phyloP scores from a whole-genome alignment of 1,284 basidiomycete species.

The Malassezia furfur region DNA sequence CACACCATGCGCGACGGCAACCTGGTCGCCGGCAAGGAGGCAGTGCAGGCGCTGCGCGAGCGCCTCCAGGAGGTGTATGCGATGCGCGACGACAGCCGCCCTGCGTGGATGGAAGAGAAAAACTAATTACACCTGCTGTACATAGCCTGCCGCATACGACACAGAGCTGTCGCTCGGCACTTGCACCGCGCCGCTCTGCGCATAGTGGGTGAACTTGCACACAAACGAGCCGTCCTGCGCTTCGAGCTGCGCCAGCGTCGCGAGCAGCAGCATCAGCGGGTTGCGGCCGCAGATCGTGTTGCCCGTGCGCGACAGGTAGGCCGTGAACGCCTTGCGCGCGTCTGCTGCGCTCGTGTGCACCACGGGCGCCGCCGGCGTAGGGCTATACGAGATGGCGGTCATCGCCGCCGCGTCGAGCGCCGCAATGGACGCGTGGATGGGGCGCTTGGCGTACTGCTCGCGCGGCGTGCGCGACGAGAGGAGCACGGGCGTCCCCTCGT shows the following conservation, averaged over 20 bases:
- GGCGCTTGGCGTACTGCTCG: slow-evolving; percentile 6
- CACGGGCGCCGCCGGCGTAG: slow-evolving; percentile 46
- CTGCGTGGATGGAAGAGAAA: slow-evolving; percentile 2
- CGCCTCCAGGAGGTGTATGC: not conserved
- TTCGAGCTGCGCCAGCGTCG: slow-evolving; percentile 62
- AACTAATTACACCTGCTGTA: slow-evolving; percentile 38
- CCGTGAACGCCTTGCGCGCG: slow-evolving; percentile 46
- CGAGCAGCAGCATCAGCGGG: slow-evolving; percentile 83
- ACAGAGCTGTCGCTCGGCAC: slow-evolving; percentile 73
- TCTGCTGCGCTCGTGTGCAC: slow-evolving; percentile 26
- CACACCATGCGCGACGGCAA: slow-evolving; percentile 5
- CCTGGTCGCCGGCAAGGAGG: slow-evolving; percentile 7
- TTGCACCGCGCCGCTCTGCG: slow-evolving; percentile 69
- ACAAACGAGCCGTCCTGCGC: slow-evolving; percentile 37
- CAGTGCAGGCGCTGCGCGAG: slow-evolving; percentile 6
- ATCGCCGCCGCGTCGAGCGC: slow-evolving; percentile 71
- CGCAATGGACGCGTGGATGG: slow-evolving; percentile 57
- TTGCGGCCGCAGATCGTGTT: slow-evolving; percentile 97
- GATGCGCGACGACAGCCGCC: slow-evolving; percentile 3
- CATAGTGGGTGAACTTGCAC: slow-evolving; percentile 38
- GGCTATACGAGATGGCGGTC: slow-evolving; percentile 57
- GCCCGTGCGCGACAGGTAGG: slow-evolving; percentile 69
- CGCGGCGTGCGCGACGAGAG: slow-evolving; percentile 11
- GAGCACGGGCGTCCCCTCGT: slow-evolving; percentile 48
- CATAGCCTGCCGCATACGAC: slow-evolving; percentile 83